Evolutionary conservation across 2,329 filamentous ascomycete species (phyloP).

Genomic region (Fusarium sp.): DNA sequence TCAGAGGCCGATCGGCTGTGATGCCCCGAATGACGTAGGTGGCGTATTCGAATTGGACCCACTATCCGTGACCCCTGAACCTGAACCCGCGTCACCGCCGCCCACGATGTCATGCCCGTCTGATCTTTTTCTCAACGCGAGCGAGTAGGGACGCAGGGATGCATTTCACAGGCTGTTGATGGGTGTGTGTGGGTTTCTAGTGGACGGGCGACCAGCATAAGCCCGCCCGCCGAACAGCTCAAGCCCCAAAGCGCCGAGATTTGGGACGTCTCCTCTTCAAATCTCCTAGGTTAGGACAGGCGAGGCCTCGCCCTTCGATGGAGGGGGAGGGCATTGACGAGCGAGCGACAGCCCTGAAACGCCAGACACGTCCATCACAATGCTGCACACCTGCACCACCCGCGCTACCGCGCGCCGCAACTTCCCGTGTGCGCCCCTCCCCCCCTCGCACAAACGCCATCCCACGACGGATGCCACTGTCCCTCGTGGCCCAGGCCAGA

Average conservation of each 20-base stretch:
- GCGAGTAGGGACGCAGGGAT: conserved; percentile 3
- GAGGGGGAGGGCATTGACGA: background rate
- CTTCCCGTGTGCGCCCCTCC: conserved; percentile 12
- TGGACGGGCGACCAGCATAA: conserved; percentile 10
- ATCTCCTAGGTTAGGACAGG: background rate
- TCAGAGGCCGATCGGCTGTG: conserved; percentile 28
- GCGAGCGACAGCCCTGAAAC: conserved; percentile 36
- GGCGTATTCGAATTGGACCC: conserved; percentile 30
- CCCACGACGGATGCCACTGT: conserved; percentile 20
- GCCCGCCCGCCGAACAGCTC: background rate
- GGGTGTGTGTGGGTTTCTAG: conserved; percentile 6
- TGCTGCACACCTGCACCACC: conserved; percentile 10
- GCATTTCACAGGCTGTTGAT: background rate
- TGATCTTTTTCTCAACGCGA: conserved; percentile 16
- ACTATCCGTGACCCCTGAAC: conserved; percentile 37
- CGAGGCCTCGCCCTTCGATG: background rate
- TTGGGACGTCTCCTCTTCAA: background rate
- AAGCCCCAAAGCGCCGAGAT: background rate
- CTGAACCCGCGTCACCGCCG: conserved; percentile 35
- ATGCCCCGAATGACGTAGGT: conserved; percentile 44
- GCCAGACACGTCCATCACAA: conserved; percentile 37
- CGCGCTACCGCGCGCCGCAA: conserved; percentile 15
- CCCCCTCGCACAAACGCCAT: conserved; percentile 18
- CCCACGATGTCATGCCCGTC: conserved; percentile 18
- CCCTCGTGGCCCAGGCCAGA: conserved; percentile 10